These are phyloP conservation scores for Sugiyamaella valdiviana DNA, from an alignment of 805 yeast genomes.

Conservation along the genomic window DNA sequence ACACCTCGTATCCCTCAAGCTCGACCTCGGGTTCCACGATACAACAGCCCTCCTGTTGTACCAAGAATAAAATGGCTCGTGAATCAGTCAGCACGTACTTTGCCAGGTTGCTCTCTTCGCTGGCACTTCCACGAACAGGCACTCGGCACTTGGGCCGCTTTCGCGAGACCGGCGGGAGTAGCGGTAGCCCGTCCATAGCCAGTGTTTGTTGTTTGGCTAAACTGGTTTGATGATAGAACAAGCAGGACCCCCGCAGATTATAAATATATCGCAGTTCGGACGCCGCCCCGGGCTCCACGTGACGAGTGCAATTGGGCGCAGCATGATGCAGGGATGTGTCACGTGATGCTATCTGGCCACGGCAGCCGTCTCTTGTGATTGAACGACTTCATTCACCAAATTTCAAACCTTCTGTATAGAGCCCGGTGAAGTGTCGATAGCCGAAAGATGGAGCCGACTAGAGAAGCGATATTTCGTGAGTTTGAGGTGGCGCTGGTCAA, in stretches of 20 bases:
- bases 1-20: constrained; percentile 75
- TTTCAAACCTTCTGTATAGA: too few species aligned
- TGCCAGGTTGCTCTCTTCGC: background rate
- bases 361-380: background rate
- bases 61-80: constrained; percentile 20
- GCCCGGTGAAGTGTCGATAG: too few species aligned
- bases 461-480: constrained; percentile 25
- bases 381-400: too few species aligned
- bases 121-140: background rate
- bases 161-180: background rate
- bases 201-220: too few species aligned
- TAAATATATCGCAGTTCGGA: too few species aligned
- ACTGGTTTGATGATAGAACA: background rate
- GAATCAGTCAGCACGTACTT: constrained; percentile 30
- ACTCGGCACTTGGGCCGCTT: background rate
- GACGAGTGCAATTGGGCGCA: too few species aligned
- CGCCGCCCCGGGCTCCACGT: too few species aligned
- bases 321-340: background rate
- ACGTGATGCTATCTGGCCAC: background rate
- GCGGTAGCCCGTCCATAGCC: background rate
- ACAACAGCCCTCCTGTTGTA: constrained; percentile 25
- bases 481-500: background rate
- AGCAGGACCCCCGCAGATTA: background rate
- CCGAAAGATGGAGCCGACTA: constrained; percentile 9
- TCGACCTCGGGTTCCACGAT: constrained; percentile 39